Base-by-base conservation (phyloP, 331 rosid species). In the Rosa hybrid region DNA sequence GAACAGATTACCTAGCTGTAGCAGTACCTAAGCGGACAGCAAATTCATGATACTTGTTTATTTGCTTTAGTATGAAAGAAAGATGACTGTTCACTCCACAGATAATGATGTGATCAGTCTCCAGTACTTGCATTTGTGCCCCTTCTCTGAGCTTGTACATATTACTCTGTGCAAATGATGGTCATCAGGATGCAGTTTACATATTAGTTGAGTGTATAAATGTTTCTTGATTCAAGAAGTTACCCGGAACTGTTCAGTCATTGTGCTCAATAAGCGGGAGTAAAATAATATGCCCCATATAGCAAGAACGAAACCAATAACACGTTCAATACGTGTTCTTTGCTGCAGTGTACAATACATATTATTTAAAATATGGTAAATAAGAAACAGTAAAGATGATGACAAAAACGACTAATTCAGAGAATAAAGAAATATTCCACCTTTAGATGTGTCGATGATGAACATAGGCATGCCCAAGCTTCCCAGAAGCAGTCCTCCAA, bases 241-340 rank as follows among this genome's bases (percentile, higher is more conserved):
- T 90, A 96, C 99, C 94, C 99, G 88, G 86, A 96, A 90, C 88
- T 96, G 97, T 87, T 96, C 99, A 1, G 94, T 89, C 99, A 90
- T 96, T 54, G 97, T 96, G 86, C 97, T 93, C 84, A 91, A 88
- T 75, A 95, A 91, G 71, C 96, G 98, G 85, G 97, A n/a, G 90
- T 96, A 96, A 83, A 96, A 87, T 83, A 96, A 86, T 88, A 93
- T 86, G 73, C 99, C 99, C 99, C 98, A 96, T 82, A 96, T 90
- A 63, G 99, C 96, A 82, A 93, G 97, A 89, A 90, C 57, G 77
- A 96, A 87, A 45, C 99, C 99, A 86, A 96, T 86, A 75, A 86
- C 93, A 76, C 99, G 99, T 85, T 93, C 99, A 67, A 85, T 69
- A 27, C 97, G 92, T 60, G 98, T 88, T 83, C 80, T 59, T 90